Base-by-base conservation (phyloP, 768 basidiomycete species). In the Amanita rubescens region DNA sequence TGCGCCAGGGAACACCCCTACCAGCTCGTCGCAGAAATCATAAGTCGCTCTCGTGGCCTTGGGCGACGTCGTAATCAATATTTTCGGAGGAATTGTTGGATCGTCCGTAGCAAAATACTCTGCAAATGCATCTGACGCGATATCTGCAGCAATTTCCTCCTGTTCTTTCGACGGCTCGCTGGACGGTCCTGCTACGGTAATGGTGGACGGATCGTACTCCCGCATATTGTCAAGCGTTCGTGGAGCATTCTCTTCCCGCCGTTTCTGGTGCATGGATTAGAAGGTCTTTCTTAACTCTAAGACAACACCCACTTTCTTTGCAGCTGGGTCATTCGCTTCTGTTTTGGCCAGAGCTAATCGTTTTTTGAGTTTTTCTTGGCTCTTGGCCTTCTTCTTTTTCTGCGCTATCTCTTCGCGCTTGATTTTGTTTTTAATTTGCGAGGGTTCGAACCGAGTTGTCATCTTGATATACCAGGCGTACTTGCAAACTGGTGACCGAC, bases 221-320 rank as follows among this genome's bases (percentile, higher is more conserved):
- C 94, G 83, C 55, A 84, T 88, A 65, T 97, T 98, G 64, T 99
- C 96, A 20, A 97, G 80, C 0, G 96, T 99, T 42, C 80, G 79
- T 0, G 94, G 94, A 9, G 94, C 76, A 73, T 96, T 96, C 61
- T 87, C 81, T 5, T 80, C 77, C 20, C 90, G 70, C 53, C 94
- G 83, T 83, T 85, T 85, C 92, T 94, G 54, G 10, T 32, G 37
- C 27, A 20, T 10, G 11, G 24, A 12, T 59, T 30, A 22, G 25
- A 58, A 30, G 10, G 52, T 20, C 41, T 24, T 19, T 19, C 17
- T 3, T 7, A 1, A 41, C 1, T 5, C 37, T 15, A 10, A 38
- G 35, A 45, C 22, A 15, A 22, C 19, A 60, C 77, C 25, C 46
- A 91, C 92, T 74, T 87, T 85, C 71, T 90, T 93, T 17, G 79